phyloP scores from a whole-genome alignment of 2,329 filamentous ascomycete genomes.

The Orbilia ellipsospora region DNA sequence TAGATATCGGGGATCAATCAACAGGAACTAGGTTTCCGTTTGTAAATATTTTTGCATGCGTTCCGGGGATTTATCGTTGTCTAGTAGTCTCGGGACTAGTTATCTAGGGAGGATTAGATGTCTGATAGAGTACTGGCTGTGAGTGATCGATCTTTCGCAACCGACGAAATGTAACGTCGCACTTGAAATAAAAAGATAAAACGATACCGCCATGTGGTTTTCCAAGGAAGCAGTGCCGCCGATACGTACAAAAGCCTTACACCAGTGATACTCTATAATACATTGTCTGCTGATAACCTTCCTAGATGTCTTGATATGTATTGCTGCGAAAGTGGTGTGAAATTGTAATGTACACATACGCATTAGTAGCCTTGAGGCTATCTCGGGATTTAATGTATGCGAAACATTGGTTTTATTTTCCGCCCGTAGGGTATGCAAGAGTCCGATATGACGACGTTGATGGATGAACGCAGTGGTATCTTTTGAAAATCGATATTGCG shows the following conservation, averaged over 20 bases:
- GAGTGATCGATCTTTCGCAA: not conserved
- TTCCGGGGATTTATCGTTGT: not conserved
- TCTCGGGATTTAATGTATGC: conserved; percentile 16
- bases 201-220: conserved; percentile 27
- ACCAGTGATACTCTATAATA: too few species aligned
- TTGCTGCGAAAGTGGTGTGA: not conserved
- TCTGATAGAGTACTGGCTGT: not conserved
- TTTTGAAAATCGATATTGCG: conserved; percentile 15
- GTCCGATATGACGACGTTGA: conserved; percentile 5
- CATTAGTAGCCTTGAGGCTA: not conserved
- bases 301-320: conserved; percentile 8
- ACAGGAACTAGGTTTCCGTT: too few species aligned
- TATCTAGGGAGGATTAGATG: not conserved
- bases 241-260: conserved; percentile 11
- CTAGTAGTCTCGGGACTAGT: too few species aligned
- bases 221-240: conserved; percentile 9
- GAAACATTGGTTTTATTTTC: not conserved
- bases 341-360: conserved; percentile 13
- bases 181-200: conserved; percentile 1
- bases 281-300: not conserved
- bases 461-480: not conserved
- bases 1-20: not conserved
- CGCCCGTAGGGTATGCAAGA: not conserved
- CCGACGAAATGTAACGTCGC: conserved; percentile 7
- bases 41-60: not conserved